Evolutionary conservation across 805 yeast genomes (phyloP).

Genomic region (Geotrichum ghanense): DNA sequence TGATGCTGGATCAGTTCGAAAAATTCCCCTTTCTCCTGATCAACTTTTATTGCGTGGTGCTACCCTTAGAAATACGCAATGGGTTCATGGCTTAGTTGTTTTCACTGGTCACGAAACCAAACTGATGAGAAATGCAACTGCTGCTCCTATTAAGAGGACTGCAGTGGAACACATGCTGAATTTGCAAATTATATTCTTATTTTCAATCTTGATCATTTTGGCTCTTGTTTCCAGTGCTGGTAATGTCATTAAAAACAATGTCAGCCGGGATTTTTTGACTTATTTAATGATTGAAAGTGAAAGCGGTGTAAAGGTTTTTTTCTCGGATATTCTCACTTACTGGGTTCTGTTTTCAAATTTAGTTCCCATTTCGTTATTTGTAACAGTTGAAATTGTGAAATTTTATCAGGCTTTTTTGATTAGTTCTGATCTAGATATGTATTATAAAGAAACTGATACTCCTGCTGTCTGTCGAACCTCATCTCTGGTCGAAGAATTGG

Average conservation of each 20-base stretch:
- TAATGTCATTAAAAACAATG: conserved; percentile 60
- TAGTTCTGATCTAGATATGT: conserved; percentile 89
- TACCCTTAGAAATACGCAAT: conserved; percentile 82
- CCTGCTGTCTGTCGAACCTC: conserved; percentile 95
- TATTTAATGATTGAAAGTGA: conserved; percentile 63
- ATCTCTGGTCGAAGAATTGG: conserved; percentile 90
- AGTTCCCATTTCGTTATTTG: conserved; percentile 96
- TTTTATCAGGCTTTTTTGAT: conserved; percentile 92
- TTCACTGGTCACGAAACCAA: conserved; percentile 99
- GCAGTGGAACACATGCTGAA: conserved; percentile 95
- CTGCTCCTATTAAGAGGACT: conserved; percentile 94
- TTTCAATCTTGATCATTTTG: conserved; percentile 63
- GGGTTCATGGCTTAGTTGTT: conserved; percentile 88
- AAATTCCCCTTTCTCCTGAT: conserved; percentile 73
- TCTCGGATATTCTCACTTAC: conserved; percentile 78
- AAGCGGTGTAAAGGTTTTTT: conserved; percentile 59
- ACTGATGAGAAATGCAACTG: conserved; percentile 96
- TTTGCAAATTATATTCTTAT: conserved; percentile 79
- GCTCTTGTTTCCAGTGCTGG: conserved; percentile 80
- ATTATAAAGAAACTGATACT: conserved; percentile 75
- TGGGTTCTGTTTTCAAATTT: conserved; percentile 95
- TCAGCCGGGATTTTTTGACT: conserved; percentile 39
- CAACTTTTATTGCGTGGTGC: conserved; percentile 93
- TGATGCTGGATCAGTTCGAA: conserved; percentile 10
- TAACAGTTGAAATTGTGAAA: conserved; percentile 90